Conservation (phyloP, 78 protist species). For the Dictyostelium brefeldianum region DNA sequence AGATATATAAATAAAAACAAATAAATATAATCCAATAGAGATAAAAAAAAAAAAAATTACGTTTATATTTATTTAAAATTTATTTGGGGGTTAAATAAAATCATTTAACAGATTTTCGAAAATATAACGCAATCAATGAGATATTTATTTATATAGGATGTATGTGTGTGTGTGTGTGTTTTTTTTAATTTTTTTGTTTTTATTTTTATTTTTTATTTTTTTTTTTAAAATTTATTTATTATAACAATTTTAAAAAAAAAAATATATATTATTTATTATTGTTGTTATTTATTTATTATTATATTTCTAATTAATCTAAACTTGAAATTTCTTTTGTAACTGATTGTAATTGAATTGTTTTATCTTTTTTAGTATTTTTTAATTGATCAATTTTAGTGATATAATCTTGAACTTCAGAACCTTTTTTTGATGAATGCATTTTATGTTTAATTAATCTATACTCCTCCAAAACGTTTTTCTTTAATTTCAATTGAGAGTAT, state of each 20-base stretch:
- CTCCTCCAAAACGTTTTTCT: slow-evolving; percentile 6
- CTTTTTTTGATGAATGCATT: neutral
- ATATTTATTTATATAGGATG: too few relatives aligned
- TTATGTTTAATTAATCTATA: neutral
- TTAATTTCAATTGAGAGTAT: neutral
- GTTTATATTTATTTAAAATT: too few relatives aligned
- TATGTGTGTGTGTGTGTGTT: neutral
- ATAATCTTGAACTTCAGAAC: neutral
- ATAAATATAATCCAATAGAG: too few relatives aligned
- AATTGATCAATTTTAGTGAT: neutral
- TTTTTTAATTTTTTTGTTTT: neutral
- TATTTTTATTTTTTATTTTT: neutral
- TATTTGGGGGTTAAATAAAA: too few relatives aligned
- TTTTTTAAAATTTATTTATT: neutral
- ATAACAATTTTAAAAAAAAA: too few relatives aligned
- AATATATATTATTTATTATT: neutral
- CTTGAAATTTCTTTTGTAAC: slow-evolving; percentile 2
- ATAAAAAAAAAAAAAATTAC: too few relatives aligned
- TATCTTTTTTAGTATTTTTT: neutral
- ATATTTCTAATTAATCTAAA: neutral
- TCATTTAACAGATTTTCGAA: too few relatives aligned
- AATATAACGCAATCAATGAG: too few relatives aligned
- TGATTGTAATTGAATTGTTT: neutral
- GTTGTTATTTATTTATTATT: neutral
- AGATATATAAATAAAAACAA: too few relatives aligned